A percentile compares a stretch with the other conserved stretches of the same genome.
Conservation (phyloP, 306 rosid genomes). For the Pyrus bretschneideri region DNA sequence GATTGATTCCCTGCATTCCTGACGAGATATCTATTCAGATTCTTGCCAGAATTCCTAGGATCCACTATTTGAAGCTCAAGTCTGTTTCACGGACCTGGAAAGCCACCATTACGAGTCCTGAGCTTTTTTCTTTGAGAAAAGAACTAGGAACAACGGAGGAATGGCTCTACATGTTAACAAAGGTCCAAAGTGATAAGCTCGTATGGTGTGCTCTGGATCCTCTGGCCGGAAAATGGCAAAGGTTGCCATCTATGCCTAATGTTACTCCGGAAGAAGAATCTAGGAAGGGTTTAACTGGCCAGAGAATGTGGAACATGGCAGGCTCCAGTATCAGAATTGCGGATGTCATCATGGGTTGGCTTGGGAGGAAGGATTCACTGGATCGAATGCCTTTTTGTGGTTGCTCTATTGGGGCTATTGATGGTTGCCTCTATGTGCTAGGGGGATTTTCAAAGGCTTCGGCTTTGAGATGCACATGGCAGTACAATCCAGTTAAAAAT, state of each 20-base stretch:
- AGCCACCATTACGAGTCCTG: constrained; percentile 42
- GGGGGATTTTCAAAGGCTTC: constrained; percentile 91
- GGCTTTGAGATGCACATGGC: constrained; percentile 71
- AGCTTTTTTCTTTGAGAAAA: constrained; percentile 60
- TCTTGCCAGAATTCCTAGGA: constrained; percentile 79
- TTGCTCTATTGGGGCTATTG: constrained; percentile 76
- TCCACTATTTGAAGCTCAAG: constrained; percentile 48
- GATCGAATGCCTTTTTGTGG: constrained; percentile 86
- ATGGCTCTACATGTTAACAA: constrained; percentile 77
- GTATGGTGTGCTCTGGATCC: constrained; percentile 83
- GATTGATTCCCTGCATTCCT: constrained; percentile 78
- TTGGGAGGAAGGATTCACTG: constrained; percentile 61
- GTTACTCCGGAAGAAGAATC: constrained; percentile 48
- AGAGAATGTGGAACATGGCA: constrained; percentile 75
- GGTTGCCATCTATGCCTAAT: constrained; percentile 71
- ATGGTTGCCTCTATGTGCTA: constrained; percentile 79
- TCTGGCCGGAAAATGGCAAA: constrained; percentile 65
- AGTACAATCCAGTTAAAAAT: constrained; percentile 56
- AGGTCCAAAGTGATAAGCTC: constrained; percentile 53
- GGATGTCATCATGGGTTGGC: constrained; percentile 72
- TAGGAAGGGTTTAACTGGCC: constrained; percentile 45
- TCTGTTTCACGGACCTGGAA: constrained; percentile 77
- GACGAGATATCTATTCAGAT: constrained; percentile 89
- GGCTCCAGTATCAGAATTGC: constrained; percentile 61
- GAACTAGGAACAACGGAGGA: constrained; percentile 81